Base-by-base conservation (phyloP, 306 rosid genomes). In the Morella rubra region DNA sequence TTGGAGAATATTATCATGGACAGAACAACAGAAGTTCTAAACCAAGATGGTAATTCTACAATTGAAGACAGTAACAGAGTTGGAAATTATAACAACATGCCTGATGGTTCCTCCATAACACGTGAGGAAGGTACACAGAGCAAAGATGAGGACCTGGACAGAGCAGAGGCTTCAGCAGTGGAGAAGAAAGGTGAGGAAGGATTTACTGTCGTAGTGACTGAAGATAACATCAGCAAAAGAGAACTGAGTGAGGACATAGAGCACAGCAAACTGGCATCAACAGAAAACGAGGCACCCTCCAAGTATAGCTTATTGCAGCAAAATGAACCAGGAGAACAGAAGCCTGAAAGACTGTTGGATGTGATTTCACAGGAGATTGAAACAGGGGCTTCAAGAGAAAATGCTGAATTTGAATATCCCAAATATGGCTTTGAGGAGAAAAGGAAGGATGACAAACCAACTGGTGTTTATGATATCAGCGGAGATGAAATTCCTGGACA, bases 321-420 rank as follows among this genome's bases (percentile, higher is more conserved):
- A 78, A 78, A 73, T 77, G 80, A 83, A 64, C 73, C 72, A n/a
- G 76, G 15, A 53, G n/a, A 79, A 24, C 40, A 72, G n/a, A 71
- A 75, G 61, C 69, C 49, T 53, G 77, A 50, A 69, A 68, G 41
- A 42, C 52, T 62, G 59, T 54, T 52, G 10, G 67, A 60, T 24
- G 49, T 47, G 40, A 55, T 24, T 24, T 45, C 80, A 12, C 80
- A 79, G 75, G 72, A 68, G 53, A 61, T 10, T 4, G 67, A 81
- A 44, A 54, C 47, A 22, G 66, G 11, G 69, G 58, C 77, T 69
- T 27, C 44, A 7, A 18, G 73, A 42, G 86, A 71, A 69, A 69
- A 67, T 11, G 13, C 45, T 1, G 50, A 64, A 55, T 56, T 53
- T 18, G 15, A 52, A 60, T 42, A 67, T 70, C 58, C 62, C 0